These are phyloP conservation scores for Ceratocystis diversiconidia DNA, from an alignment of 2,329 filamentous ascomycete species.

Conservation along the genomic window DNA sequence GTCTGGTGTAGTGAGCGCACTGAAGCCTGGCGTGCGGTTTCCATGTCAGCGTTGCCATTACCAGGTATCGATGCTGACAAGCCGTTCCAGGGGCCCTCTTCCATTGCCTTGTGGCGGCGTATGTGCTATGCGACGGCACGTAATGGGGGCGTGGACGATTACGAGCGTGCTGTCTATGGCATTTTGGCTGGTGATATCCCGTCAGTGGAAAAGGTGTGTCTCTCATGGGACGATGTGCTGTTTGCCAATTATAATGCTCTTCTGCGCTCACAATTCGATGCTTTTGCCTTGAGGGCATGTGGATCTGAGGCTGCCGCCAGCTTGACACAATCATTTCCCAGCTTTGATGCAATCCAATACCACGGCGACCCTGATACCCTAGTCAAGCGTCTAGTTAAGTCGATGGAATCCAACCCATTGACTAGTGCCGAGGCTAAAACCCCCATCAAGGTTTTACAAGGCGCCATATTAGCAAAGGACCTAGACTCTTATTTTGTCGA, in stretches of 20 bases:
- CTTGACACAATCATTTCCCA: conserved; percentile 44
- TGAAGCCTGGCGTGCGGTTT: conserved; percentile 78
- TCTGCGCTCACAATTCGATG: conserved; percentile 64
- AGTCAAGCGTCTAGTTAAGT: conserved; percentile 44
- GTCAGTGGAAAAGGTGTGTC: conserved; percentile 62
- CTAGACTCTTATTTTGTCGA: conserved; percentile 43
- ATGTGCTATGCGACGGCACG: conserved; percentile 61
- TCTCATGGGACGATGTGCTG: conserved; percentile 71
- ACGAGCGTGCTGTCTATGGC: conserved; percentile 82
- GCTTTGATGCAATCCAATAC: conserved; percentile 51
- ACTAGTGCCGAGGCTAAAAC: conserved; percentile 45
- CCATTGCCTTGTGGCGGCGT: conserved; percentile 56
- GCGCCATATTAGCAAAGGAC: conserved; percentile 54
- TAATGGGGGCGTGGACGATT: conserved; percentile 55
- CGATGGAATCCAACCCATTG: conserved; percentile 41
- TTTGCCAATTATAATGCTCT: conserved; percentile 83
- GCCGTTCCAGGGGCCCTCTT: conserved; percentile 29
- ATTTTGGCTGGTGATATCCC: conserved; percentile 72
- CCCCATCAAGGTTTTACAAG: conserved; percentile 63
- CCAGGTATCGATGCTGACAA: conserved; percentile 31
- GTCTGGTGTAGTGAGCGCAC: conserved; percentile 78
- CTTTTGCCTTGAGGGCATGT: conserved; percentile 46
- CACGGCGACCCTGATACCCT: conserved; percentile 41
- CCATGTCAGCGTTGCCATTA: conserved; percentile 59
- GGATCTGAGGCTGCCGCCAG: conserved; percentile 38